Base-by-base conservation (phyloP, 225 moss, liverwort and hornwort genomes). In the Pleurozium schreberi region DNA sequence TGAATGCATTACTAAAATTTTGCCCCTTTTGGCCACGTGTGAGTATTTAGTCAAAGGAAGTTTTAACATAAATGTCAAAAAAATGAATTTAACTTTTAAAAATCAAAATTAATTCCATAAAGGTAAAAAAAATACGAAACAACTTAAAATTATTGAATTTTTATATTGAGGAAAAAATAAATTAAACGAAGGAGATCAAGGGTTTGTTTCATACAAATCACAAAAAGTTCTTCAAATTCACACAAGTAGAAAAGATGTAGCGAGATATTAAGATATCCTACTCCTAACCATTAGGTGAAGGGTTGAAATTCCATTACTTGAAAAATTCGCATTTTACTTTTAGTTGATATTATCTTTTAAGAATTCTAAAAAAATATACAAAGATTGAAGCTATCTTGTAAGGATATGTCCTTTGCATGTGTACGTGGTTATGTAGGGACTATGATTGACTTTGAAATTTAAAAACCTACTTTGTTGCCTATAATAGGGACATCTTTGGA, bases 351-450 rank as follows among this genome's bases (percentile, higher is more conserved):
- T 70, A 1, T 70, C 15, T 70, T 42, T 43, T 27, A 9, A 26
- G 5, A 40, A 69, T 8, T 7, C 6, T 11, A 3, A 22, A 12
- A n/a, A 10, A 11, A n/a, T 4, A 68, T 68, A 7, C 11, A 38
- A 38, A 36, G 20, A 19, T 36, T 11, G 12, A 67, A 6, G 6
- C 38, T 38, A 38, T 67, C 67, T 67, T 67, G 6, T 20, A 11
- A 1, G 2, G 1, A 31, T 64, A 4, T 2, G 0, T 64, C 3
- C 1, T 0, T 36, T 4, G 10, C 9, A 34, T 0, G 5, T 65
- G 18, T 3, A 1, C 33, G 1, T 36, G 9, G 19, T 0, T 67
- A 3, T 20, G 11, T 3, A 38, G 6, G 20, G 20, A 0, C 1
- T 21, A 1, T 20, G 11, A 20, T 67, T 67, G 6, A 20, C 4